Percentiles rank a stretch among this genome's conserved stretches.
Evolutionary conservation across 768 basidiomycete genomes (phyloP).

Genomic region (Amanita pseudoporphyria): DNA sequence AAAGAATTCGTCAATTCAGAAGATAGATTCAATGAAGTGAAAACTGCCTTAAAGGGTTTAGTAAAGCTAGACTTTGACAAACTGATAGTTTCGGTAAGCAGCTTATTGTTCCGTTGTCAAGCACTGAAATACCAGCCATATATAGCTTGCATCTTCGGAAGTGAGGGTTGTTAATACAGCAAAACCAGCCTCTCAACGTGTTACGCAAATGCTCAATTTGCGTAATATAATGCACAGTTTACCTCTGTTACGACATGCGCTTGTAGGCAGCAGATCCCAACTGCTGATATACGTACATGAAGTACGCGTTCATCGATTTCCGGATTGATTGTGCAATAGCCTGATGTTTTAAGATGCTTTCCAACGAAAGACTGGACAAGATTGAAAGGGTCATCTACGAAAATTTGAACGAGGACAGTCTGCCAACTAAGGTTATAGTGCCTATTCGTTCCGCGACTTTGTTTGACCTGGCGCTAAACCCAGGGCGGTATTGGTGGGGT

Average conservation of each 20-base stretch:
- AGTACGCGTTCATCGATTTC: constrained; percentile 24
- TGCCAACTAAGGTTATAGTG: constrained; percentile 42
- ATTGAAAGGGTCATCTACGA: constrained; percentile 52
- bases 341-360: constrained; percentile 45
- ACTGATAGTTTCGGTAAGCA: constrained; percentile 56
- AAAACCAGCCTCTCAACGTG: constrained; percentile 57
- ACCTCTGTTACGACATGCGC: constrained; percentile 50
- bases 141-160: constrained; percentile 59
- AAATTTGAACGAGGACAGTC: constrained; percentile 66
- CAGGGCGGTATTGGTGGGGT: constrained; percentile 67
- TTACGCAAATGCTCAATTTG: constrained; percentile 73
- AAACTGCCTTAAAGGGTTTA: constrained; percentile 57
- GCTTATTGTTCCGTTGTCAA: neutral
- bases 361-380: constrained; percentile 56
- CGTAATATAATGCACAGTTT: constrained; percentile 62
- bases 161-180: constrained; percentile 40
- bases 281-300: constrained; percentile 54
- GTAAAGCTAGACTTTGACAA: constrained; percentile 87
- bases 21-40: constrained; percentile 59
- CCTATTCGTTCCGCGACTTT: neutral
- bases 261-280: constrained; percentile 46
- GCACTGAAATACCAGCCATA: neutral
- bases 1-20: constrained; percentile 71
- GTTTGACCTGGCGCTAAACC: neutral
- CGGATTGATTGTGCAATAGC: neutral